These are phyloP conservation scores for Botryobasidium botryosum DNA, from an alignment of 768 basidiomycete genomes.

Conservation along the genomic window DNA sequence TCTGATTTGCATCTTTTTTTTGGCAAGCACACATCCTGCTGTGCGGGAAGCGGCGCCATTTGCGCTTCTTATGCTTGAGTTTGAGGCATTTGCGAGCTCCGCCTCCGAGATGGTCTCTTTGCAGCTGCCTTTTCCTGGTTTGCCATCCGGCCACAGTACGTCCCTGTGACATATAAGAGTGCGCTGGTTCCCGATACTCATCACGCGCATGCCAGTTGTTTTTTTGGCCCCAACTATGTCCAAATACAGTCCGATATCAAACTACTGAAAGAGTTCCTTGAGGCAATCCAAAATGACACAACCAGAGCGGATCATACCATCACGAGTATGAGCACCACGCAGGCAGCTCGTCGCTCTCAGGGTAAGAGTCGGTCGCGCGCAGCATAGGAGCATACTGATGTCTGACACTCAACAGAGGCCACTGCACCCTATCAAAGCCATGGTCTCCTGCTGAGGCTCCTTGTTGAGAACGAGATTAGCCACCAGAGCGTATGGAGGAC, in stretches of 20 bases:
- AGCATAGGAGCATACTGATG: slow-evolving; percentile 12
- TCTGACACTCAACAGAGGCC: slow-evolving; percentile 30
- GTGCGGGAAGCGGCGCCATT: slow-evolving; percentile 84
- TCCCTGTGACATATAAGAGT: slow-evolving; percentile 3
- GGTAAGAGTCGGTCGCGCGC: slow-evolving; percentile 19
- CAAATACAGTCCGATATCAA: slow-evolving; percentile 83
- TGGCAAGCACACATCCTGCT: slow-evolving; percentile 67
- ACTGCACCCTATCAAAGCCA: slow-evolving; percentile 41
- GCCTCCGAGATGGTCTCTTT: slow-evolving; percentile 61
- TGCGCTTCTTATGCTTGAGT: slow-evolving; percentile 80
- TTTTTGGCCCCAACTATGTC: slow-evolving; percentile 80
- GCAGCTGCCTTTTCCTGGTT: slow-evolving; percentile 82
- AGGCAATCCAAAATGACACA: slow-evolving; percentile 56
- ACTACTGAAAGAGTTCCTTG: slow-evolving; percentile 68
- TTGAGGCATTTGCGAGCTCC: slow-evolving; percentile 76
- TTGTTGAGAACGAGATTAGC: slow-evolving; percentile 83
- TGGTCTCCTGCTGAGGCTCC: slow-evolving; percentile 43
- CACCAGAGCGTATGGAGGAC: slow-evolving; percentile 83
- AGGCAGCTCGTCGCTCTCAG: slow-evolving; percentile 55
- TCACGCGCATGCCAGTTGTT: slow-evolving; percentile 44
- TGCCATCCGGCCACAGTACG: slow-evolving; percentile 76
- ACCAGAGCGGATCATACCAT: slow-evolving; percentile 32
- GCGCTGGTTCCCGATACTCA: background rate
- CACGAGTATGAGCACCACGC: slow-evolving; percentile 20
- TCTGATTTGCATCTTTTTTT: no score